phyloP scores from a whole-genome alignment of 257 asterid genomes.

The Rauvolfia tetraphylla region DNA sequence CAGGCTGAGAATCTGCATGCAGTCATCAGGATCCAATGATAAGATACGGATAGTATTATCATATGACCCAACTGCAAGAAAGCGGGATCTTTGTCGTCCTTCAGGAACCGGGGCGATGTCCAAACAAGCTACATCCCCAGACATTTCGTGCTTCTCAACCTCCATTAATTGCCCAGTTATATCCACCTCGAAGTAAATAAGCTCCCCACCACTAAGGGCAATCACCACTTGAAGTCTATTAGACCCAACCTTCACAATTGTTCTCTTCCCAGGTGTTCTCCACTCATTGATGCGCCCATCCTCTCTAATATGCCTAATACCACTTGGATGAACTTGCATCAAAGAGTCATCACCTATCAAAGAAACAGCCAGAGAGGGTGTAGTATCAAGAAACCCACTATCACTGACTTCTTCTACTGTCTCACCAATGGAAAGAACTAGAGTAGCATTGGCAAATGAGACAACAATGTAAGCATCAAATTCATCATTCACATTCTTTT shows the following conservation, averaged over 20 bases:
- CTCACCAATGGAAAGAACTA: constrained; percentile 98
- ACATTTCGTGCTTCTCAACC: constrained; percentile 97
- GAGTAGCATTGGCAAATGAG: constrained; percentile 97
- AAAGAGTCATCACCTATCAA: constrained; percentile 97
- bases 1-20: constrained; percentile 92
- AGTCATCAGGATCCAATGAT: constrained; percentile 94
- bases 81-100: constrained; percentile 97
- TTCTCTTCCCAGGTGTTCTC: constrained; percentile 99
- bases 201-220: constrained; percentile 98
- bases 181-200: constrained; percentile 95
- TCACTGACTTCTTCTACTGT: constrained; percentile 98
- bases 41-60: constrained; percentile 93
- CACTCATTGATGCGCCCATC: constrained; percentile 99
- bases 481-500: constrained; percentile 84
- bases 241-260: constrained; percentile 94
- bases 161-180: constrained; percentile 99
- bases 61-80: constrained; percentile 97
- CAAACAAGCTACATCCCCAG: constrained; percentile 98
- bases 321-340: constrained; percentile 99
- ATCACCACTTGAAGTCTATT: constrained; percentile 98
- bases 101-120: constrained; percentile 99
- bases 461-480: constrained; percentile 98
- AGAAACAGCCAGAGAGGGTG: constrained; percentile 95
- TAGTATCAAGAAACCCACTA: constrained; percentile 97
- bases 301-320: constrained; percentile 97